These are phyloP conservation scores for Chenopodium quinoa DNA, from an alignment of 148 eudicot genomes.

Conservation along the genomic window DNA sequence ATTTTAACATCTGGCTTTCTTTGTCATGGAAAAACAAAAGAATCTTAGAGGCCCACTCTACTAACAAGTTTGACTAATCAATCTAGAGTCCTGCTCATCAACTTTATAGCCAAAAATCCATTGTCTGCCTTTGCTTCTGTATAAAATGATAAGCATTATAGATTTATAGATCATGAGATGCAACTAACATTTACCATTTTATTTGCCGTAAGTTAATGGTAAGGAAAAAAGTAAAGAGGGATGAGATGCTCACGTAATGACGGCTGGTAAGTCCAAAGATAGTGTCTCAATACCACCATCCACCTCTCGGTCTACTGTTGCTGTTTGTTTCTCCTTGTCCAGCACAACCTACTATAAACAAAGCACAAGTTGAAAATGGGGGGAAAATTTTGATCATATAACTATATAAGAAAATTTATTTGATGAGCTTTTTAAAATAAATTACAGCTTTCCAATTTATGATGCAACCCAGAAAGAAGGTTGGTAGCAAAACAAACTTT, in stretches of 20 bases:
- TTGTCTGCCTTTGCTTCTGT: background rate
- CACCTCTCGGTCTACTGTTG: slow-evolving; percentile 92
- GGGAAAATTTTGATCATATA: background rate
- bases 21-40: background rate
- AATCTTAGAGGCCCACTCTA: slow-evolving; percentile 12
- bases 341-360: slow-evolving; percentile 65
- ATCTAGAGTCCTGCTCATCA: background rate
- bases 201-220: background rate
- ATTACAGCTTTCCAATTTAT: background rate
- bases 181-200: background rate
- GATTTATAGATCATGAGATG: background rate
- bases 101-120: slow-evolving; percentile 1
- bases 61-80: background rate
- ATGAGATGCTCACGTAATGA: slow-evolving; percentile 63
- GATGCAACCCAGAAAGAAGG: background rate
- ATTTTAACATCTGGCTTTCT: slow-evolving; percentile 8
- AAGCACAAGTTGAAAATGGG: slow-evolving; percentile 8
- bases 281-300: slow-evolving; percentile 94
- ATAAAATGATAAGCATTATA: background rate
- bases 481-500: background rate
- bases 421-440: background rate
- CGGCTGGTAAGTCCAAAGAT: slow-evolving; percentile 83
- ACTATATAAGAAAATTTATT: background rate
- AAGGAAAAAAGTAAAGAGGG: background rate
- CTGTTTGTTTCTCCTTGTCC: slow-evolving; percentile 70